Evolutionary conservation across 768 basidiomycete species (phyloP).

Genomic region (Tricholoma sp.): DNA sequence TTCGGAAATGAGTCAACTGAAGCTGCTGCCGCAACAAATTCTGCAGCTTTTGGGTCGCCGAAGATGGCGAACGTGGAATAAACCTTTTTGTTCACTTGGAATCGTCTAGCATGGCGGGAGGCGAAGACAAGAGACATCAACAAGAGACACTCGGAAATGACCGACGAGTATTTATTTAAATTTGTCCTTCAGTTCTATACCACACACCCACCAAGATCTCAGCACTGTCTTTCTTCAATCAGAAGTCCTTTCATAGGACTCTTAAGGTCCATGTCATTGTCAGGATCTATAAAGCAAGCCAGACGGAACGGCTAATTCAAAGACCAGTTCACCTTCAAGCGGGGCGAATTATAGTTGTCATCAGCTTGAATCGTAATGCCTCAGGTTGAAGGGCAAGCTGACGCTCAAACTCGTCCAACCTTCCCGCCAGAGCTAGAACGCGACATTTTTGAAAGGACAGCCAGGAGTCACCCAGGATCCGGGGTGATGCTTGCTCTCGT

Average conservation of each 20-base stretch:
- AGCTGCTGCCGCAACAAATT: constrained; percentile 35
- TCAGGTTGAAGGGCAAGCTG: not conserved
- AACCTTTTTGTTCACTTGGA: not conserved
- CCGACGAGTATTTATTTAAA: not conserved
- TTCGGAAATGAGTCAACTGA: constrained; percentile 32
- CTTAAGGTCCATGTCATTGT: not conserved
- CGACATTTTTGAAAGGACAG: constrained; percentile 21
- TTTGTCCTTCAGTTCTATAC: too few species aligned
- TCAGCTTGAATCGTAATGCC: not conserved
- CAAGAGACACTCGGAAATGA: not conserved
- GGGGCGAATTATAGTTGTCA: not conserved
- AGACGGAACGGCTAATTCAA: not conserved
- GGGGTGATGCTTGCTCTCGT: constrained; percentile 14
- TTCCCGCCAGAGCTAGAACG: constrained; percentile 21
- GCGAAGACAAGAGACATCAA: constrained; percentile 1
- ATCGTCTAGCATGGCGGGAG: constrained; percentile 5
- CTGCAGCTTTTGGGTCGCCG: constrained; percentile 25
- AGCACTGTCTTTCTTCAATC: not conserved
- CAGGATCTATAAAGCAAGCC: not conserved
- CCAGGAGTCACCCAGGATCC: constrained; percentile 12
- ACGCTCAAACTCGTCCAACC: constrained; percentile 3
- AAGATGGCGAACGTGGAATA: constrained; percentile 20
- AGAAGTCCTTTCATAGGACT: not conserved
- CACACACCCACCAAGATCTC: not conserved
- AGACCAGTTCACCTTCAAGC: not conserved